Base-by-base conservation (phyloP, 257 asterid genomes). In the Solanum verrucosum region DNA sequence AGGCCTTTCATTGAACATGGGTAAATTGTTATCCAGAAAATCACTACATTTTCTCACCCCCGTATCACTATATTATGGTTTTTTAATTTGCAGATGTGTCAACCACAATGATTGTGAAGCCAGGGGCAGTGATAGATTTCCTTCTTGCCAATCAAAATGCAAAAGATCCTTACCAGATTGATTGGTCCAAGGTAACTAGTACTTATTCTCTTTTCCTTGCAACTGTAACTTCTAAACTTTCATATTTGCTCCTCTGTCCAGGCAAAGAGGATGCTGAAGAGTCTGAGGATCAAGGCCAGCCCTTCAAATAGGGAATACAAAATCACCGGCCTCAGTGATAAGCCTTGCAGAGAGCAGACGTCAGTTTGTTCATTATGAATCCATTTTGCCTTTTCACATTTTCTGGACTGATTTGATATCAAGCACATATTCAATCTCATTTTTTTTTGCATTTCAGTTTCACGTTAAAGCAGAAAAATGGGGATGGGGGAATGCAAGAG, bases 91-190 rank as follows among this genome's bases (percentile, higher is more conserved):
- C 88, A 95, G 98, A 94, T 87, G 94, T 92, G 42, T 93, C 98
- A 2, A 95, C 98, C 10, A 95, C 97, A 1, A 94, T 94, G 97
- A 94, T 92, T 16, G 92, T 94, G 14, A 84, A 90, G 88, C 97
- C 98, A 21, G 98, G 98, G 2, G 95, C 95, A 4, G 94, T 95
- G 7, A n/a, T 92, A 0, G 93, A 94, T 13, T 95, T 95, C 84
- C 95, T 95, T 56, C 25, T 90, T 0, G 52, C 52, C 4, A 94
- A 94, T 63, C 98, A 95, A 88, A 91, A 88, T 18, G 91, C 92
- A n/a, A 85, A 65, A 5, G 63, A 92, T 74, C 96, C 95, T 52
- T 31, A 20, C 44, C 67, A 68, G 23, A 85, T 95, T 72, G 94
- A 94, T 65, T 94, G 98, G 98, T 35, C 23, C 13, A 93, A 93